Conservation (phyloP, 1,284 basidiomycete species). For the Naganishia liquefaciens region DNA sequence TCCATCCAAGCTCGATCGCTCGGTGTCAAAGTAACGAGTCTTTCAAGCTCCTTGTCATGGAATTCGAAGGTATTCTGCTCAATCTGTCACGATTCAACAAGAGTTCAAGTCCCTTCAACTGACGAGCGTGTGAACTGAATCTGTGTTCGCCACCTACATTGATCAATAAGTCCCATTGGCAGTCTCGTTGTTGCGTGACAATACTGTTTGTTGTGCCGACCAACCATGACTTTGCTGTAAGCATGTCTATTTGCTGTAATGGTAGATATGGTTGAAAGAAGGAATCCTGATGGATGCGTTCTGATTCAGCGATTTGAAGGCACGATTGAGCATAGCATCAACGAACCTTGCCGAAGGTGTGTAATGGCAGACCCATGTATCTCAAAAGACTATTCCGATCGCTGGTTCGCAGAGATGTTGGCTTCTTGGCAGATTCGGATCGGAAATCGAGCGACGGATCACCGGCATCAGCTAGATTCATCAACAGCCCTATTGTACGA, state of each 20-base stretch:
- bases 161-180: constrained; percentile 77
- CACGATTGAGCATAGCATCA: neutral
- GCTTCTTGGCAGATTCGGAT: constrained; percentile 62
- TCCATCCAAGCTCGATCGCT: constrained; percentile 98
- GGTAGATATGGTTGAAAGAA: constrained; percentile 99
- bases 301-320: neutral
- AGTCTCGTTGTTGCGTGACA: constrained; percentile 87
- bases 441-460: constrained; percentile 73
- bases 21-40: constrained; percentile 75
- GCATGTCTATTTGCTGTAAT: constrained; percentile 88
- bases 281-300: constrained; percentile 62
- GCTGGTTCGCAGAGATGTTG: constrained; percentile 81
- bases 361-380: constrained; percentile 86
- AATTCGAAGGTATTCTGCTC: constrained; percentile 84
- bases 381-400: constrained; percentile 87
- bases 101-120: constrained; percentile 20
- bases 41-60: constrained; percentile 75
- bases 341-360: constrained; percentile 85
- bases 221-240: constrained; percentile 79
- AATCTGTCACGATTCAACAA: constrained; percentile 59
- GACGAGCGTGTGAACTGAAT: constrained; percentile 11
- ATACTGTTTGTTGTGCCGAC: constrained; percentile 90
- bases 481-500: constrained; percentile 68
- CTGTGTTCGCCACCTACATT: constrained; percentile 62
- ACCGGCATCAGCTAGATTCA: constrained; percentile 88